Evolutionary conservation across 257 asterid species (phyloP), one percentile per base, ranked within the genome.

Genomic region (Gynochthodes officinalis): DNA sequence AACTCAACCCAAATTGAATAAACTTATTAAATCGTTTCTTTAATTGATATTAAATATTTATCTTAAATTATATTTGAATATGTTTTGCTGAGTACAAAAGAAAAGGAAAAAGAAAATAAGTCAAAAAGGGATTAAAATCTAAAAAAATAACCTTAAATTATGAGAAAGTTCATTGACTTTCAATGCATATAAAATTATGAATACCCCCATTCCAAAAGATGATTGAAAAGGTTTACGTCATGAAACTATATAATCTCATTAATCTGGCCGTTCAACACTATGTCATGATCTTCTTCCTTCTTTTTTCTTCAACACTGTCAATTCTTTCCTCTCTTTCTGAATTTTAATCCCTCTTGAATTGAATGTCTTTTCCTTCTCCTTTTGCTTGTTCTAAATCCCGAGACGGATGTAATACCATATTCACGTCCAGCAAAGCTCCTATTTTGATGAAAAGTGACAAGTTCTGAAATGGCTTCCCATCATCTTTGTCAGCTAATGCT

Each of bases 211-310:
- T 69, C n/a, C 60, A 39, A 72, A 78, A 82, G 81, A 54, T 80
- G 72, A 75, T 73, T 76, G 73, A 58, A 70, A 72, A 71, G 67
- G 73, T 62, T n/a, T 75, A 54, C 67, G 64, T 75, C 73, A 70
- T 76, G 69, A 82, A 75, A 79, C 93, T 87, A 84, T 80, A 86
- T 78, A 88, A 58, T 74, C 79, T 55, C 75, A 44, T 28, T 40
- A 52, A 30, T 37, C 30, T 42, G 43, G 58, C 67, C 77, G 70
- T 46, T 64, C 13, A 72, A 9, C 42, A 57, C 59, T 64, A 55
- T 63, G 32, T 27, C 60, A 59, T n/a, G 49, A 40, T 73, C 74
- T 72, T 53, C 76, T 71, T 50, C 78, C 23, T 55, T 49, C 81
- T 70, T 52, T 44, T 62, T 75, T 68, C 82, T 39, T 77, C 48